A percentile compares a stretch with the other conserved stretches of the same genome.
These are phyloP conservation scores for Teunomyces panamensis DNA, from an alignment of 805 yeast species.

Conservation along the genomic window DNA sequence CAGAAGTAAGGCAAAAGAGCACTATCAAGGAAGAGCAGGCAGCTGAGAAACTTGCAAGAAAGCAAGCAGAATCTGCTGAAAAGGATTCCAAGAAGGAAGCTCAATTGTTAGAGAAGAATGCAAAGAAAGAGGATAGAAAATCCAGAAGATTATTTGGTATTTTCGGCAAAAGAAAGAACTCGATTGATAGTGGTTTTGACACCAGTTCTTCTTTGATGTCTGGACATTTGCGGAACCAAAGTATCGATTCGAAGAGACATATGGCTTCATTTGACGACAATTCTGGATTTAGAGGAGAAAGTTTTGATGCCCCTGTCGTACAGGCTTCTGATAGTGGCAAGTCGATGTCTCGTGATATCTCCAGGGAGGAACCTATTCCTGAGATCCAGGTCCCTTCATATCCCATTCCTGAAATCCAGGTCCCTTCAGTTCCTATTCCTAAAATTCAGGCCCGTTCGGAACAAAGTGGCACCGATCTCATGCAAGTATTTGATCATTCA, in stretches of 20 bases:
- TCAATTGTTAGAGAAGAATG: neutral
- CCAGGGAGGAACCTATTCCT: neutral
- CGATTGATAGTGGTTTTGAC: neutral
- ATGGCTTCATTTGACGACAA: neutral
- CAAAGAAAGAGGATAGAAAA: conserved; percentile 1
- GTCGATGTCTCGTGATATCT: neutral
- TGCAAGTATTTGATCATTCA: neutral
- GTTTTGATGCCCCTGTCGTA: neutral
- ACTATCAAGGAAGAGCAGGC: conserved; percentile 8
- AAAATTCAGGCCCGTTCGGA: neutral
- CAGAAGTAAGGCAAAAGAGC: conserved; percentile 12
- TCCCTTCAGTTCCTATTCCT: too few relatives aligned
- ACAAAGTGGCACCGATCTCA: neutral
- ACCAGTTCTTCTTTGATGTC: neutral
- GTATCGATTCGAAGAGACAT: neutral
- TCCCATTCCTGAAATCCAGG: neutral
- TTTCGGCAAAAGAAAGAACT: conserved; percentile 6
- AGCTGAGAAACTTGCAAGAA: conserved; percentile 11
- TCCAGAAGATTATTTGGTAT: conserved; percentile 2
- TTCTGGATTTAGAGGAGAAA: neutral
- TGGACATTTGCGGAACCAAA: conserved; percentile 1
- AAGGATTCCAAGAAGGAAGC: conserved; percentile 9
- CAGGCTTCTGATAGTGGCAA: neutral
- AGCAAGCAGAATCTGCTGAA: conserved; percentile 8
- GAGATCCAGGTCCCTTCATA: neutral